These are phyloP conservation scores for Aspergillus aculeatus DNA, from an alignment of 2,329 filamentous ascomycete species.

Conservation along the genomic window DNA sequence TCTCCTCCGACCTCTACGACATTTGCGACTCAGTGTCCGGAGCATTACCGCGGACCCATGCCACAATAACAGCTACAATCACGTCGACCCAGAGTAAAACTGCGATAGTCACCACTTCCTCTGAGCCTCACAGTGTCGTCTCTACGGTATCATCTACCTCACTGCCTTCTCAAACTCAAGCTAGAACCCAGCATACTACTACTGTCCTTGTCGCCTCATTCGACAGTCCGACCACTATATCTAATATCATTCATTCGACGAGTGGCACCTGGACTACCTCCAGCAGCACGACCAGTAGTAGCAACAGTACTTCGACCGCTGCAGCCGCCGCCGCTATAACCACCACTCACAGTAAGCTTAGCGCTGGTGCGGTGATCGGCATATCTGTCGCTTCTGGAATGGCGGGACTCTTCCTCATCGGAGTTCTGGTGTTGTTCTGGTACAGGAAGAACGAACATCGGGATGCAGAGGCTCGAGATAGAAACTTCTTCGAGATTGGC, in stretches of 20 bases:
- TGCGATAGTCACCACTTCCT: not conserved
- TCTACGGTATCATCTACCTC: not conserved
- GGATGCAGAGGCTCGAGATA: constrained; percentile 21
- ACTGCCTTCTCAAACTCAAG: not conserved
- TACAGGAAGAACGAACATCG: constrained; percentile 30
- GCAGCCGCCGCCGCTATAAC: constrained; percentile 2
- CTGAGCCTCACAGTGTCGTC: not conserved
- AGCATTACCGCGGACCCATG: constrained; percentile 35
- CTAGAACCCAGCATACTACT: constrained; percentile 12
- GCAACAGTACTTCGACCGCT: not conserved
- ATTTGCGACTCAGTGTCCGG: constrained; percentile 55
- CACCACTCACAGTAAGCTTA: constrained; percentile 20
- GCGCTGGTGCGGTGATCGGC: constrained; percentile 35
- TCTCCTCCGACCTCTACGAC: constrained; percentile 47
- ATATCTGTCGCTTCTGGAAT: constrained; percentile 38
- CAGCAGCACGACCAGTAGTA: constrained; percentile 12
- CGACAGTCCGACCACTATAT: not conserved
- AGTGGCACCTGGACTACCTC: not conserved
- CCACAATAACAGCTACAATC: constrained; percentile 38
- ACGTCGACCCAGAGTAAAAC: constrained; percentile 15
- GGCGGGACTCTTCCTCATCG: constrained; percentile 35
- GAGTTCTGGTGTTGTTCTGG: constrained; percentile 33
- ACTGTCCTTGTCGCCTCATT: not conserved
- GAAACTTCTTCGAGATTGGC: constrained; percentile 40
- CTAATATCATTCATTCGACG: not conserved